Evolutionary conservation across 306 rosid genomes (phyloP).

Genomic region (Nissolia schottii): DNA sequence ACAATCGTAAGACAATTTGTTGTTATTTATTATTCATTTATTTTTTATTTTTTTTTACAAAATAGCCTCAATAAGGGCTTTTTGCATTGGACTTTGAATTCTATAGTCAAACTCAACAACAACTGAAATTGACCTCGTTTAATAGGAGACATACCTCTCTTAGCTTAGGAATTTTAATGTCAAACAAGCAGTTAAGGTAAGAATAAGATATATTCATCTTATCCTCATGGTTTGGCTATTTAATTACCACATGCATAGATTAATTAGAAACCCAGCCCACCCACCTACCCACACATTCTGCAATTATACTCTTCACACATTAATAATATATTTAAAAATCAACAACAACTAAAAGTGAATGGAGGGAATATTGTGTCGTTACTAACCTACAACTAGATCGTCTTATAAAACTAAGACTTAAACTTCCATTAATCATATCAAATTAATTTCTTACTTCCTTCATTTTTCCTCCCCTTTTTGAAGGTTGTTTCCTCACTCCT

Average conservation of each 20-base stretch:
- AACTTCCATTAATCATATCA: not conserved
- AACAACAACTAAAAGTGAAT: too few relatives aligned
- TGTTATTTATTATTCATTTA: too few relatives aligned
- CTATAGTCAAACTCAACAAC: constrained; percentile 6
- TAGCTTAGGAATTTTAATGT: not conserved
- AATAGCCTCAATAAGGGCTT: too few relatives aligned
- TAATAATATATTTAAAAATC: too few relatives aligned
- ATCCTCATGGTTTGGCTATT: not conserved
- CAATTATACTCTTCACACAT: too few relatives aligned
- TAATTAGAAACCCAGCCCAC: too few relatives aligned
- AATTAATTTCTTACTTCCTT: not conserved
- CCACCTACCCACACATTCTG: not conserved
- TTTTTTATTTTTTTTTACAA: too few relatives aligned
- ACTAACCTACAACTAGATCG: not conserved
- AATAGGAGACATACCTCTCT: not conserved
- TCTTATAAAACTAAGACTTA: not conserved
- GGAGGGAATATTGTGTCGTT: not conserved
- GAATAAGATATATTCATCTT: not conserved
- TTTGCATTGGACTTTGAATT: not conserved
- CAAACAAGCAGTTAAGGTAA: not conserved
- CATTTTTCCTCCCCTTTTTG: too few relatives aligned
- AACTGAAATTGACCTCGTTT: constrained; percentile 3
- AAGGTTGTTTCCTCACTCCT: too few relatives aligned
- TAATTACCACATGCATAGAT: not conserved
- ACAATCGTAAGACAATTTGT: too few relatives aligned